A percentile compares a stretch with the other conserved stretches of the same genome.
Evolutionary conservation across 2,329 filamentous ascomycete species (phyloP).

Genomic region (Karstenula rhodostoma): DNA sequence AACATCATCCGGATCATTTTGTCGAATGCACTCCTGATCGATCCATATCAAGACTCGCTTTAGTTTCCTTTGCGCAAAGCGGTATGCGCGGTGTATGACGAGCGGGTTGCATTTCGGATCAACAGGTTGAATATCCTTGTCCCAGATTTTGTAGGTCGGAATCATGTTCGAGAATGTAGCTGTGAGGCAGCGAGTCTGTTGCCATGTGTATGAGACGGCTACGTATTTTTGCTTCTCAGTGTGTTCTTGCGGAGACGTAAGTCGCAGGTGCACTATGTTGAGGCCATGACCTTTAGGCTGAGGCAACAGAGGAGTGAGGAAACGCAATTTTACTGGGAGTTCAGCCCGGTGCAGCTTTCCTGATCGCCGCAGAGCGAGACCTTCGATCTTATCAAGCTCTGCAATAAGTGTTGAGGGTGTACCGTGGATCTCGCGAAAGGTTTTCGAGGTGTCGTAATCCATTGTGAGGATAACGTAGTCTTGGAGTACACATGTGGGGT

Average conservation of each 20-base stretch:
- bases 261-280: conserved; percentile 2
- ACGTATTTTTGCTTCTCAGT: conserved; percentile 2
- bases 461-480: background rate
- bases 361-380: conserved; percentile 4
- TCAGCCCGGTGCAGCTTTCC: background rate
- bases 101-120: background rate
- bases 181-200: conserved; percentile 6
- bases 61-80: conserved; percentile 4
- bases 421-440: conserved; percentile 16
- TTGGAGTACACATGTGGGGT: background rate
- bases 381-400: conserved; percentile 8
- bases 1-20: background rate
- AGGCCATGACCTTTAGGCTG: background rate
- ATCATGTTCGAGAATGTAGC: background rate
- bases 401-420: conserved; percentile 2
- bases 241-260: conserved; percentile 10
- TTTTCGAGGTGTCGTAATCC: conserved; percentile 13
- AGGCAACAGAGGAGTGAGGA: conserved; percentile 8
- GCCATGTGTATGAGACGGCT: conserved; percentile 18
- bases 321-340: conserved; percentile 6
- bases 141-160: conserved; percentile 7
- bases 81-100: conserved; percentile 12
- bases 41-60: conserved; percentile 5
- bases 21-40: conserved; percentile 5
- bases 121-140: background rate